Evolutionary conservation across 2,329 filamentous ascomycete genomes (phyloP).

Genomic region (Didymosphaeria variabile): DNA sequence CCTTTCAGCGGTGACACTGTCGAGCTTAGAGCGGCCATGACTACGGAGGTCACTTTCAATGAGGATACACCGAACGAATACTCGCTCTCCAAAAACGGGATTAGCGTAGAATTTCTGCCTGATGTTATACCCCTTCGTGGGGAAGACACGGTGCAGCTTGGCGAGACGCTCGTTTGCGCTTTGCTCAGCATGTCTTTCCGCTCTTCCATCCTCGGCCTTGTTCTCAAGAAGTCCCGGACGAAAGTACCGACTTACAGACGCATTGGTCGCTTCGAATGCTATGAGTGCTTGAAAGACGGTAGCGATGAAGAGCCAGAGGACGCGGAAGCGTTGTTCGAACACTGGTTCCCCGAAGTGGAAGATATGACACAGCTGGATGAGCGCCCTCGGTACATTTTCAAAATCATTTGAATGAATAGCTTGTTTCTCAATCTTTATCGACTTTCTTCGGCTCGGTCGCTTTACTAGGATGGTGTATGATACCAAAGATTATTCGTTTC

Average conservation of each 20-base stretch:
- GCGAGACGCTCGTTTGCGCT: conserved; percentile 43
- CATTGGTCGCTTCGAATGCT: conserved; percentile 49
- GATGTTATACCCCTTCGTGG: conserved; percentile 39
- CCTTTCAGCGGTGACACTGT: conserved; percentile 40
- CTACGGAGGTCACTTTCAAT: conserved; percentile 40
- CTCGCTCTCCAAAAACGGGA: conserved; percentile 35
- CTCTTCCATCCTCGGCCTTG: conserved; percentile 45
- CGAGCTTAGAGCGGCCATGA: conserved; percentile 46
- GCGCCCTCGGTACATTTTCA: conserved; percentile 40
- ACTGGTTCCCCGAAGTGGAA: conserved; percentile 49
- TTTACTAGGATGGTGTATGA: not conserved
- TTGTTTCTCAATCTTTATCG: not conserved
- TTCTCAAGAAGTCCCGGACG: conserved; percentile 34
- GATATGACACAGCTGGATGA: conserved; percentile 49
- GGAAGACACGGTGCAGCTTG: conserved; percentile 37
- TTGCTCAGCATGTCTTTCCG: conserved; percentile 50
- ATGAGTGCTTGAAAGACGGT: conserved; percentile 41
- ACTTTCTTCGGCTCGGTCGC: not conserved
- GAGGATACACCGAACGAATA: conserved; percentile 29
- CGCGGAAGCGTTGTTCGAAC: conserved; percentile 44
- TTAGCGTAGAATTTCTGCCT: conserved; percentile 45
- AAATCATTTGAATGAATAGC: conserved; percentile 30
- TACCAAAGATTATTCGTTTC: not conserved
- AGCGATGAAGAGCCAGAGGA: conserved; percentile 44
- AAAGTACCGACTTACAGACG: conserved; percentile 38